phyloP scores from a whole-genome alignment of 2,329 filamentous ascomycete genomes.

The Dactylonectria estremocensis region DNA sequence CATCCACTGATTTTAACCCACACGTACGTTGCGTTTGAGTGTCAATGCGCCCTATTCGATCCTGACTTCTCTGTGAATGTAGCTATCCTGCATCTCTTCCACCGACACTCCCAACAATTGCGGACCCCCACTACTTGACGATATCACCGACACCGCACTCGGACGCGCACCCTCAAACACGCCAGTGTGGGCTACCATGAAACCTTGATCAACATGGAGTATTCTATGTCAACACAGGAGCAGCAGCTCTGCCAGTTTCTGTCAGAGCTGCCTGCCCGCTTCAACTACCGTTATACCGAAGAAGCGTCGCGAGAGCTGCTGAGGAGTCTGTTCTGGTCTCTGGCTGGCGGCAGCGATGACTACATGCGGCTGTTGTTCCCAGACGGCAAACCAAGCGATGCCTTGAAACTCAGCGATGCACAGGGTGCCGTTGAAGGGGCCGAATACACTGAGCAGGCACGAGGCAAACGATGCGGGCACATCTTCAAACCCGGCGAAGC shows the following conservation, averaged over 20 bases:
- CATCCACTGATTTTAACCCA: constrained; percentile 13
- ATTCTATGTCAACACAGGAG: constrained; percentile 77
- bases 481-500: constrained; percentile 97
- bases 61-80: constrained; percentile 37
- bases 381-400: constrained; percentile 74
- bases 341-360: constrained; percentile 82
- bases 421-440: constrained; percentile 95
- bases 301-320: constrained; percentile 81
- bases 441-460: constrained; percentile 92
- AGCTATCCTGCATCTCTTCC: constrained; percentile 37
- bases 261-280: constrained; percentile 80
- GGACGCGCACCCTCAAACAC: constrained; percentile 21
- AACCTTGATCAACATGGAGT: constrained; percentile 62
- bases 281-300: constrained; percentile 82
- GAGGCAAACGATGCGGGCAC: constrained; percentile 95
- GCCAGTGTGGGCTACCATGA: constrained; percentile 46
- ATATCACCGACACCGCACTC: constrained; percentile 44
- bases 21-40: constrained; percentile 11
- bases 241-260: constrained; percentile 88
- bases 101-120: constrained; percentile 42
- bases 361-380: constrained; percentile 89
- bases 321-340: constrained; percentile 86
- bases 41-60: constrained; percentile 19
- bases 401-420: constrained; percentile 85
- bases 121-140: constrained; percentile 42